phyloP scores from a whole-genome alignment of 345 rosid species.

The Hibiscus tridactylites region DNA sequence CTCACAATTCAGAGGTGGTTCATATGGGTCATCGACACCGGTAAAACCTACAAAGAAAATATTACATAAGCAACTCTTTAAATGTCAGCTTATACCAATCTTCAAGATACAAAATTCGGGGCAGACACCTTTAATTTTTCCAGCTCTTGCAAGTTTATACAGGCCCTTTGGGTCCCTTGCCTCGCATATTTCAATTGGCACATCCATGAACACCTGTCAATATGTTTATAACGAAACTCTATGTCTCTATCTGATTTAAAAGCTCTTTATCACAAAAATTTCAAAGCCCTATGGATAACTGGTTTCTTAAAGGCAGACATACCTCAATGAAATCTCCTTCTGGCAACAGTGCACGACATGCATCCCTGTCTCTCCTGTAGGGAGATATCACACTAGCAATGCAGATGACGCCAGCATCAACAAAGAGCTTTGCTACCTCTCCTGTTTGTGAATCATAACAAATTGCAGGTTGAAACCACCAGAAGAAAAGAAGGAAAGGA shows the following conservation, averaged over 20 bases:
- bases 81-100: slow-evolving; percentile 2
- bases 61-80: background rate
- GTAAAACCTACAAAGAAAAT: slow-evolving; percentile 49
- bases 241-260: background rate
- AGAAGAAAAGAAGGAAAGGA: slow-evolving; percentile 3
- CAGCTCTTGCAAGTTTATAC: slow-evolving; percentile 84
- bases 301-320: slow-evolving; percentile 10
- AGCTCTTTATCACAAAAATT: background rate
- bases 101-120: slow-evolving; percentile 8
- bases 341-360: slow-evolving; percentile 64
- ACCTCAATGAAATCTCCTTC: slow-evolving; percentile 81
- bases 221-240: slow-evolving; percentile 3
- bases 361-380: slow-evolving; percentile 60
- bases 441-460: slow-evolving; percentile 37
- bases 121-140: slow-evolving; percentile 64
- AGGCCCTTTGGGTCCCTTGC: slow-evolving; percentile 84
- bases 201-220: slow-evolving; percentile 69
- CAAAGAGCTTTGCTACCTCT: slow-evolving; percentile 80
- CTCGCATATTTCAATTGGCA: slow-evolving; percentile 65
- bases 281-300: background rate
- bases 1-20: slow-evolving; percentile 65
- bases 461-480: background rate
- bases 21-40: slow-evolving; percentile 76
- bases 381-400: slow-evolving; percentile 85
- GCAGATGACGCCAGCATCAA: slow-evolving; percentile 80